Evolutionary conservation across 371 early-diverging fungal genomes (phyloP).

Genomic region (Umbelopsis sp.): DNA sequence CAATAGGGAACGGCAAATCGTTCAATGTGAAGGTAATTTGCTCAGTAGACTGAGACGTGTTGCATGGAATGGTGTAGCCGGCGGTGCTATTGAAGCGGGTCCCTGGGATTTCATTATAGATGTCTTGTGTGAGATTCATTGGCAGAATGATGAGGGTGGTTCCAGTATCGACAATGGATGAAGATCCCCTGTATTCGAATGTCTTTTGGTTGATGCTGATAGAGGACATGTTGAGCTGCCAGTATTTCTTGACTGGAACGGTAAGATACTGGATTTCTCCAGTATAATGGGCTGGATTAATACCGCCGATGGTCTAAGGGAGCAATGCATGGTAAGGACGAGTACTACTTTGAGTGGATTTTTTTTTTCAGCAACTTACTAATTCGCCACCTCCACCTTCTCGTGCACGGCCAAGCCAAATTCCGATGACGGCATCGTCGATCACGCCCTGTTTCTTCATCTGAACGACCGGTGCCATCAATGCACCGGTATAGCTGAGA

Average conservation of each 20-base stretch:
- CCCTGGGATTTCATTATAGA: conserved; percentile 52
- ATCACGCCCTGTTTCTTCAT: conserved; percentile 25
- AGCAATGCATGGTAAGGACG: neutral
- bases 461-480: conserved; percentile 22
- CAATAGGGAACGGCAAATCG: conserved; percentile 29
- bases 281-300: conserved; percentile 39
- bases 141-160: conserved; percentile 43
- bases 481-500: conserved; percentile 23
- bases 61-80: conserved; percentile 57
- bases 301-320: conserved; percentile 38
- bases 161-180: conserved; percentile 55
- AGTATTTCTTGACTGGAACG: conserved; percentile 44
- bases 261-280: conserved; percentile 50
- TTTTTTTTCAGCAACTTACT: conserved; percentile 13
- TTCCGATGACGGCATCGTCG: conserved; percentile 22
- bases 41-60: conserved; percentile 22
- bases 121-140: conserved; percentile 35
- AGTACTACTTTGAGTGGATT: too few species aligned
- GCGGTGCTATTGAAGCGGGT: conserved; percentile 33
- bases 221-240: conserved; percentile 52
- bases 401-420: conserved; percentile 25
- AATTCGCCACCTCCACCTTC: conserved; percentile 31
- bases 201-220: conserved; percentile 38
- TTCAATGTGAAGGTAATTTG: conserved; percentile 31
- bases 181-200: conserved; percentile 25